Evolutionary conservation across 2,329 filamentous ascomycete genomes (phyloP), one percentile per base, ranked within the genome.

Genomic region (Tolypocladium sp.): DNA sequence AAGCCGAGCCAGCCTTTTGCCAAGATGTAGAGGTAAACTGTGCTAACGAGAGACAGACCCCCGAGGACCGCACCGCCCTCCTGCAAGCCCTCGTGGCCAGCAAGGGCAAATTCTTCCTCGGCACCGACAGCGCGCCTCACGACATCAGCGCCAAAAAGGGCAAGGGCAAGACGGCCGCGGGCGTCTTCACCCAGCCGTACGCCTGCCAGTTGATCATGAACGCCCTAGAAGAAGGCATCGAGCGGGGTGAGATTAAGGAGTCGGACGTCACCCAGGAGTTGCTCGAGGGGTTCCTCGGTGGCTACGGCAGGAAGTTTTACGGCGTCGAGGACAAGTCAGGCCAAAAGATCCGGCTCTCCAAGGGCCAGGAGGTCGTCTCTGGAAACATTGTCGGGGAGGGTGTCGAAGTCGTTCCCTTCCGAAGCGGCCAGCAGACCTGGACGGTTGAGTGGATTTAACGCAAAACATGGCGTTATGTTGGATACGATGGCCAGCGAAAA

Each of bases 171-270:
- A 82, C 86, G 1, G 83, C 87, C 0, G 90, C 90, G 0, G 90
- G 90, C 5, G 89, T 92, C 51, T 93, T 91, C 71, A 92, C 90
- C 1, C 90, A 93, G 74, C 86, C 87, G 4, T 86, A 86, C 68
- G 85, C 85, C 0, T 78, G 85, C 2, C 84, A 85, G 58, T 79
- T 86, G 55, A 86, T 91, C 54, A 74, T 91, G 30, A 67, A 76
- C 40, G 81, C 78, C 0, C 74, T 91, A 46, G 82, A 89, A 71
- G 81, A 84, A 65, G 88, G 80, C 5, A 75, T 88, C 4, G 75
- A 77, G 61, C 76, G 79, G 13, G 81, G 79, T 2, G 77, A 81
- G 41, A 77, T 86, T 52, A 68, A 69, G 8, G 78, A 80, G 58
- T 72, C 70, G 0, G 77, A 82, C n/a, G 73, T 86, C 10, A 83